Evolutionary conservation across 169 alveolate species (phyloP).

Genomic region (Sarcocystis neurona): DNA sequence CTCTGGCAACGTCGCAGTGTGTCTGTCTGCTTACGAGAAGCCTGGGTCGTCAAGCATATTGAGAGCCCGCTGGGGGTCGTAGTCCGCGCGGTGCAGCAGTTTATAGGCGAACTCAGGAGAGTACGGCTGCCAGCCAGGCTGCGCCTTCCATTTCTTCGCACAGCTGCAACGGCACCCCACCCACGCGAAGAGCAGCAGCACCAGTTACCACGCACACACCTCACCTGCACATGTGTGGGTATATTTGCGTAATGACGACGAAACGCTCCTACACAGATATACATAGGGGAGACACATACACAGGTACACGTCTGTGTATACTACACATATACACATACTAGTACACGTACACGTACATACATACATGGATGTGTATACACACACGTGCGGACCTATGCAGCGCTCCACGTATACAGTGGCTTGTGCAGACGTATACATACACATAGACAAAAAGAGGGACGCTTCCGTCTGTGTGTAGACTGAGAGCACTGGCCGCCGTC

Average conservation of each 20-base stretch:
- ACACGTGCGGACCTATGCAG: background rate
- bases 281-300: no score
- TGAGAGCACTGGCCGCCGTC: no score
- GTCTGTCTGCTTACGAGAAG: constrained; percentile 64
- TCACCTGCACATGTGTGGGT: no score
- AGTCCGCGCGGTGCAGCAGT: constrained; percentile 83
- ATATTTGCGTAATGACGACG: no score
- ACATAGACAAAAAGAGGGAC: no score
- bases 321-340: no score
- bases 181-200: background rate
- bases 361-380: background rate
- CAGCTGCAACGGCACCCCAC: constrained; percentile 59
- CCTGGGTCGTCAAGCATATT: constrained; percentile 80
- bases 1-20: no score
- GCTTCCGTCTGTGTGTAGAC: no score
- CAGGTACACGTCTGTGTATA: no score
- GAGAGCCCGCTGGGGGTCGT: constrained; percentile 83
- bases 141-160: constrained; percentile 83
- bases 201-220: no score
- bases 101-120: constrained; percentile 87
- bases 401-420: background rate
- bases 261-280: no score
- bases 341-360: background rate
- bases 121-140: constrained; percentile 89
- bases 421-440: background rate